Conservation (phyloP, 139 green algal genomes). For the Chlorella sp. region DNA sequence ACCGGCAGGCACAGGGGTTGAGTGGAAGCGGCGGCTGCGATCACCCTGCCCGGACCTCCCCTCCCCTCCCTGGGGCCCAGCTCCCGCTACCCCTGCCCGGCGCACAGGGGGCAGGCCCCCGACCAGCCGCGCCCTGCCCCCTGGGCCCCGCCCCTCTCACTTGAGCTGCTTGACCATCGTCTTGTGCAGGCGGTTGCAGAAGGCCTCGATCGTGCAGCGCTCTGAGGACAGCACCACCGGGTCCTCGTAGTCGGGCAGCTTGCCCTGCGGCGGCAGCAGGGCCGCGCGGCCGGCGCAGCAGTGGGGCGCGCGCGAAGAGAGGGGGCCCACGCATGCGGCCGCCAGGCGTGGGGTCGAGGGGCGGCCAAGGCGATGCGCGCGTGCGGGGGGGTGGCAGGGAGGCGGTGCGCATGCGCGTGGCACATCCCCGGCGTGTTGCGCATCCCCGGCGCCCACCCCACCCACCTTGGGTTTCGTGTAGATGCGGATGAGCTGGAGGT, state of each 20-base stretch:
- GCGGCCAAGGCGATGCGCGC: neutral
- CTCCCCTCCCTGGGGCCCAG: no score
- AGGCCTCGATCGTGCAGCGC: slow-evolving; percentile 77
- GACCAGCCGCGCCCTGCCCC: neutral
- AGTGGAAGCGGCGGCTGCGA: no score
- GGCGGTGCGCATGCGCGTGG: neutral
- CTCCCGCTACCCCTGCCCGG: neutral
- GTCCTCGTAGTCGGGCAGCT: slow-evolving; percentile 96
- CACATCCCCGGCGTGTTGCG: neutral
- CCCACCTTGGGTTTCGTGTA: slow-evolving; percentile 93
- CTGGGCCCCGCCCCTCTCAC: slow-evolving; percentile 3
- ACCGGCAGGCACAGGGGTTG: no score
- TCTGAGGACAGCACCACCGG: slow-evolving; percentile 85
- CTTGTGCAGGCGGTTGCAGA: slow-evolving; percentile 47
- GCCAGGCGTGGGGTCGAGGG: neutral
- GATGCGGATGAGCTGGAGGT: slow-evolving; percentile 90
- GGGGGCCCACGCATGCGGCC: neutral
- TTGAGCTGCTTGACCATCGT: slow-evolving; percentile 96
- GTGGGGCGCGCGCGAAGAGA: neutral
- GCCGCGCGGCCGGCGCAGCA: no score
- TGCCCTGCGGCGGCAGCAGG: slow-evolving; percentile 54
- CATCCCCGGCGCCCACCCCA: neutral
- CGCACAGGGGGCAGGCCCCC: neutral
- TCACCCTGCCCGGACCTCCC: no score
- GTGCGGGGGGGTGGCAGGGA: neutral